phyloP scores from a whole-genome alignment of 176 grass and related monocot genomes.

The Rhynchospora pubera region DNA sequence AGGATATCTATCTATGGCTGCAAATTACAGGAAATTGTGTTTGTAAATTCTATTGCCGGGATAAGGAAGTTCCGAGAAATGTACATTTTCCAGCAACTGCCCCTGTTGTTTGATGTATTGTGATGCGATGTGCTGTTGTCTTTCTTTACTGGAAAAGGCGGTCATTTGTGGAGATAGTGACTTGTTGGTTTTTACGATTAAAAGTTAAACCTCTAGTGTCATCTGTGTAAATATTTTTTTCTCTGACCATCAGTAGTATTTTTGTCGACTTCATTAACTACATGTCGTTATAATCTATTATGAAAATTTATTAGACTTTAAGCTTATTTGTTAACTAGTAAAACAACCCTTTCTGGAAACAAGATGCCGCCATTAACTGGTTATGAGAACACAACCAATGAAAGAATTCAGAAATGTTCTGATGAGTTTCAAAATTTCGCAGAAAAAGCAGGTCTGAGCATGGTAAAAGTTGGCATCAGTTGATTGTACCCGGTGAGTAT shows the following conservation, averaged over 20 bases:
- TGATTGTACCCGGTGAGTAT: too few species aligned
- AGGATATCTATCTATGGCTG: background rate
- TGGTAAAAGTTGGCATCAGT: too few species aligned
- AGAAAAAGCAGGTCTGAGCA: too few species aligned
- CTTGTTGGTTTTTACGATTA: background rate
- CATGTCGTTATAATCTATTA: too few species aligned
- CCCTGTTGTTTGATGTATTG: background rate
- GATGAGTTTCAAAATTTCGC: too few species aligned
- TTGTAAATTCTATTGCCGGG: conserved; percentile 9
- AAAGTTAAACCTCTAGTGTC: background rate
- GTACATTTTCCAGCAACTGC: conserved; percentile 1
- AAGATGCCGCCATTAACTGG: too few species aligned
- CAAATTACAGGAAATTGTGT: conserved; percentile 9
- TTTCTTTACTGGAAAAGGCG: background rate
- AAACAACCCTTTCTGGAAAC: too few species aligned
- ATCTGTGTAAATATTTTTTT: background rate
- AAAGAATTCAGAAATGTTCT: too few species aligned
- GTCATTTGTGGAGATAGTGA: background rate
- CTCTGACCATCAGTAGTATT: background rate
- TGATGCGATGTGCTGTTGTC: background rate
- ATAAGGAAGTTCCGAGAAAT: background rate
- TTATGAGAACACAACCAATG: too few species aligned
- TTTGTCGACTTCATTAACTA: background rate
- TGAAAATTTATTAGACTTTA: too few species aligned
- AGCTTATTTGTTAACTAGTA: too few species aligned